Evolutionary conservation across 371 early-diverging fungal species (phyloP).

Genomic region (Mucor saturninus): DNA sequence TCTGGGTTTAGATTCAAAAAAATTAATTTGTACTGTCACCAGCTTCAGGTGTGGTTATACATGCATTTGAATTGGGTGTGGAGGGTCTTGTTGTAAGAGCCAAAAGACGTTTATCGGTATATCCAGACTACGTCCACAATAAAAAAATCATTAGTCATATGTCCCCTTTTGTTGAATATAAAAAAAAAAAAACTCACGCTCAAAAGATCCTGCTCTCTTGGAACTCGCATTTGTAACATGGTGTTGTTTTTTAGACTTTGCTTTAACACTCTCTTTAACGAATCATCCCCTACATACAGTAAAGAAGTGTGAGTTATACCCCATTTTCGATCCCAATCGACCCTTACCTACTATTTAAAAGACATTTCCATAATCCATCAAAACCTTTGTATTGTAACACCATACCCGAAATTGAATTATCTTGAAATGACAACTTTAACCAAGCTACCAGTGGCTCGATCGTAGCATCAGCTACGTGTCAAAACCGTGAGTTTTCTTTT

Average conservation of each 20-base stretch:
- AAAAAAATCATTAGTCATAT: no score
- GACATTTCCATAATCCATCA: slow-evolving; percentile 40
- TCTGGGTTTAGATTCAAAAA: background rate
- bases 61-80: background rate
- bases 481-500: background rate
- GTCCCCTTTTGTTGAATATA: no score
- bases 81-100: slow-evolving; percentile 36
- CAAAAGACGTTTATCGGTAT: slow-evolving; percentile 50
- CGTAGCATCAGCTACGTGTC: slow-evolving; percentile 47
- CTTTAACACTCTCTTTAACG: slow-evolving; percentile 35
- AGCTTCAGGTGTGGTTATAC: background rate
- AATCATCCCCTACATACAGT: slow-evolving; percentile 27
- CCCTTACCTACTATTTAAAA: slow-evolving; percentile 33
- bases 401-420: slow-evolving; percentile 55
- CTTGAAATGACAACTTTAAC: slow-evolving; percentile 51
- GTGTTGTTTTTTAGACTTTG: slow-evolving; percentile 34
- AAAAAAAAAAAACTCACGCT: slow-evolving; percentile 25
- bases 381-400: slow-evolving; percentile 44
- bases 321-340: no score
- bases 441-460: slow-evolving; percentile 58
- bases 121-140: slow-evolving; percentile 38
- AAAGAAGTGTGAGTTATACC: no score
- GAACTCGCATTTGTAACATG: slow-evolving; percentile 41
- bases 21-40: background rate
- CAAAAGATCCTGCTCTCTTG: slow-evolving; percentile 39